Evolutionary conservation across 192 early-diverging fungal genomes (phyloP).

Genomic region (Podila epigama): DNA sequence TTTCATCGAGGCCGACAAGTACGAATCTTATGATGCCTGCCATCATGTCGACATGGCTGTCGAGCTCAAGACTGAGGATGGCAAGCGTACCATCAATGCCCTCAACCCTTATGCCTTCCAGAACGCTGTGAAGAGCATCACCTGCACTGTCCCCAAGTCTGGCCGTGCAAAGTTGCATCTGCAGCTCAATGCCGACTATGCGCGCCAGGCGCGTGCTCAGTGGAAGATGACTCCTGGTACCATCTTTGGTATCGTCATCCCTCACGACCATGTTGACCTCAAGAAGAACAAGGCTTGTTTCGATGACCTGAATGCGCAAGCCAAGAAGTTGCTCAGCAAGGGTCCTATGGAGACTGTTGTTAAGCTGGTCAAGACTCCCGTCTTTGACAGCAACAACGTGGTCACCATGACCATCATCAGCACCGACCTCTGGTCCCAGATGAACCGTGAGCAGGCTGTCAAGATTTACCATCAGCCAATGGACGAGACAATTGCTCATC

Average conservation of each 20-base stretch:
- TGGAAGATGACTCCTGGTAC: constrained; percentile 11
- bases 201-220: constrained; percentile 4
- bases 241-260: constrained; percentile 26
- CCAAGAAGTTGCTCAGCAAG: constrained; percentile 2
- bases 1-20: constrained; percentile 18
- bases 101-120: constrained; percentile 41
- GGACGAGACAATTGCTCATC: constrained; percentile 8
- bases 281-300: constrained; percentile 27
- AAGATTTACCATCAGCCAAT: constrained; percentile 15
- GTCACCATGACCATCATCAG: constrained; percentile 12
- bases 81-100: constrained; percentile 13
- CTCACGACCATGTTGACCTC: constrained; percentile 37
- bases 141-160: constrained; percentile 5
- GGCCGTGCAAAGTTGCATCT: constrained; percentile 4
- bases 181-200: constrained; percentile 17
- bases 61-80: constrained; percentile 29
- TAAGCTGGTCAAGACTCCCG: constrained; percentile 36
- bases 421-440: constrained; percentile 34
- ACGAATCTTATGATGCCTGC: constrained; percentile 11
- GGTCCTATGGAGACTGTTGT: constrained; percentile 30
- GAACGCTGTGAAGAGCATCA: constrained; percentile 19
- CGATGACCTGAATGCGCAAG: background rate
- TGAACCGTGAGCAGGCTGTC: constrained; percentile 33
- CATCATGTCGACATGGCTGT: constrained; percentile 38
- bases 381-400: constrained; percentile 15